These are phyloP conservation scores for Abrus pulchellus DNA, from an alignment of 306 rosid genomes.

Conservation along the genomic window DNA sequence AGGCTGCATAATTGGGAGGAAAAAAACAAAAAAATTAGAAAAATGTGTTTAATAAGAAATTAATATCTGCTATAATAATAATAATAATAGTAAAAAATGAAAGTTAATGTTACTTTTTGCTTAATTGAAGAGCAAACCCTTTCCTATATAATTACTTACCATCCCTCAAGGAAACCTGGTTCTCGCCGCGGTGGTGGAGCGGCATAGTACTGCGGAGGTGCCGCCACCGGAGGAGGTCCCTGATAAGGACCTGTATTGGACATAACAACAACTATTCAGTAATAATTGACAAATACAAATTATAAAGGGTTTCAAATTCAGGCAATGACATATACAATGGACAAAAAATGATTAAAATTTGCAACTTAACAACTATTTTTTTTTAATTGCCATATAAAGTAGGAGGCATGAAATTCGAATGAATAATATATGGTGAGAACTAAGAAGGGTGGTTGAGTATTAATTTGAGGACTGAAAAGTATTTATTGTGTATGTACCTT, in stretches of 20 bases:
- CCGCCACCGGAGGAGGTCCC: slow-evolving; percentile 72
- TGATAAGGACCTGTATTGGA: slow-evolving; percentile 63
- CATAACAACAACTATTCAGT: slow-evolving; percentile 1
- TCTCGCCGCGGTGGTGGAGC: slow-evolving; percentile 60
- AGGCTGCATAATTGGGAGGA: slow-evolving; percentile 56
- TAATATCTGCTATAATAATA: background rate
- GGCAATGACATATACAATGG: slow-evolving; percentile 20
- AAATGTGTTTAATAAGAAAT: background rate
- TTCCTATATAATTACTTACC: slow-evolving; percentile 55
- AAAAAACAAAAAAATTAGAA: slow-evolving; percentile 2
- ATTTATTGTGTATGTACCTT: slow-evolving; percentile 55
- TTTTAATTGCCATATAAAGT: background rate
- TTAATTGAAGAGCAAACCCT: slow-evolving; percentile 33
- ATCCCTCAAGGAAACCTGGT: slow-evolving; percentile 81
- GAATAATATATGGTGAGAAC: no score
- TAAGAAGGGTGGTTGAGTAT: background rate
- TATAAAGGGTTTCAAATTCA: background rate
- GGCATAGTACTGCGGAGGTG: slow-evolving; percentile 74
- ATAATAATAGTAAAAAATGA: background rate
- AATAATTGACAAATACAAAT: slow-evolving; percentile 15
- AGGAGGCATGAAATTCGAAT: slow-evolving; percentile 7
- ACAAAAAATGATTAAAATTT: slow-evolving; percentile 25
- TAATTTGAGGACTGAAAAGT: slow-evolving; percentile 12
- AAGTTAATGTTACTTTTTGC: background rate
- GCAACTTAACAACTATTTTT: background rate